Evolutionary conservation across 495 filamentous ascomycete genomes (phyloP), one percentile per base, ranked within the genome.

Genomic region (Penicillium goetzii): DNA sequence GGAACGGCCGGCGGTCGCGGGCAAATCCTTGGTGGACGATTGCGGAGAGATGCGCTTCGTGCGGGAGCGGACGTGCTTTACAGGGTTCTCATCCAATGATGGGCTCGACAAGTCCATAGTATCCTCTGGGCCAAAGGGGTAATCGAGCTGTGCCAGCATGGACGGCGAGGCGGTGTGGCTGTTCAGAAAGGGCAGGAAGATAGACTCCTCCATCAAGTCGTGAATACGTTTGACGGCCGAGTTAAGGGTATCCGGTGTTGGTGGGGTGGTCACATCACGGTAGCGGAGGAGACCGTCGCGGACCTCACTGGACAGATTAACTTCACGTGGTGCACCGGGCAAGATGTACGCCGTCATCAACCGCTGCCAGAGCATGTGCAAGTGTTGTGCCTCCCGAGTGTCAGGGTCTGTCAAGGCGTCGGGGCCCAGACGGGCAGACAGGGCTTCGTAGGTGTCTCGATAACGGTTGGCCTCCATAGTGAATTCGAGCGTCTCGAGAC

Each of bases 141-240:
- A 72, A 15, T 76, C 76, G 38, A 71, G 60, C 47, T 68, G 34
- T 10, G 78, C 68, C 32, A 68, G 40, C 58, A 80, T 72, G 28
- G 75, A 72, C 3, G 75, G 67, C 14, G 73, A 72, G 2, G 69
- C 60, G 47, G 74, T 68, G 52, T 76, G 72, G 62, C 72, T 68
- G 67, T 81, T 80, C 56, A 80, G 67, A 63, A 83, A 79, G 32
- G 80, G 74, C 57, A 83, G 72, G 66, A 78, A 80, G 3, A 98
- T 92, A 3, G 92, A 97, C 68, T 97, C 95, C 69, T 97, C 93
- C 92, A 99, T 98, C 62, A 99, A 78, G 61, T 98, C 94, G 72
- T 93, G 92, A 17, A 97, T 90, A 56, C 96, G 94, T 60, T 87
- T 84, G 19, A 95, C 92, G n/a, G 95, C 95, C n/a, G 88, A 81